Conservation (phyloP, 805 yeast genomes). For the Cyberlindnera xylosilytica region DNA sequence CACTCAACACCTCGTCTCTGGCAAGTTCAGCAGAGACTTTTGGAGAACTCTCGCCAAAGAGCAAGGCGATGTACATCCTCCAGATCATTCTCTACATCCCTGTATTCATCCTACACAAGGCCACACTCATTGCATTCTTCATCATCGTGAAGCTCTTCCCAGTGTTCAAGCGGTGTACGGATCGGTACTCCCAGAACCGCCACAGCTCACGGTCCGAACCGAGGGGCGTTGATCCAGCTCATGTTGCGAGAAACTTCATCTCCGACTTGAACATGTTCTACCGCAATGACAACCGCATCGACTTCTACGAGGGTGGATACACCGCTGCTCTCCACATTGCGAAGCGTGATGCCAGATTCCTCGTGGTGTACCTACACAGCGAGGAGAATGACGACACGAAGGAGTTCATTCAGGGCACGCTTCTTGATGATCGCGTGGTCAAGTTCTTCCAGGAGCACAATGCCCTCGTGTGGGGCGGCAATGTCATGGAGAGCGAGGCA, state of each 20-base stretch:
- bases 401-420: conserved; percentile 49
- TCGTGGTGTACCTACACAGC: conserved; percentile 71
- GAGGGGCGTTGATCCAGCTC: conserved; percentile 46
- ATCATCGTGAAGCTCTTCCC: conserved; percentile 33
- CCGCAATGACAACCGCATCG: conserved; percentile 19
- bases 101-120: conserved; percentile 29
- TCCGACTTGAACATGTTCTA: conserved; percentile 48
- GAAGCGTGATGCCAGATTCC: conserved; percentile 65
- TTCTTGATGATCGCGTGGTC: conserved; percentile 50
- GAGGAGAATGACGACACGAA: conserved; percentile 63
- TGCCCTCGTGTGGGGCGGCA: conserved; percentile 83
- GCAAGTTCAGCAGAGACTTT: conserved; percentile 8
- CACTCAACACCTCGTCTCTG: conserved; percentile 23
- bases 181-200: conserved; percentile 35
- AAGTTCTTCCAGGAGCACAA: conserved; percentile 47
- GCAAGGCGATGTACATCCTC: conserved; percentile 25
- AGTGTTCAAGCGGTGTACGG: conserved; percentile 33
- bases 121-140: conserved; percentile 26
- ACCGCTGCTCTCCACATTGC: conserved; percentile 73
- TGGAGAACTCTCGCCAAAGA: conserved; percentile 23
- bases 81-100: conserved; percentile 33
- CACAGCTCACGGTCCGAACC: conserved; percentile 34
- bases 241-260: conserved; percentile 49
- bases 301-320: conserved; percentile 70
- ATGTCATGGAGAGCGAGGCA: conserved; percentile 76